Conservation (phyloP, 2,329 filamentous ascomycete species). For the Stagonosporopsis chrysanthemi region DNA sequence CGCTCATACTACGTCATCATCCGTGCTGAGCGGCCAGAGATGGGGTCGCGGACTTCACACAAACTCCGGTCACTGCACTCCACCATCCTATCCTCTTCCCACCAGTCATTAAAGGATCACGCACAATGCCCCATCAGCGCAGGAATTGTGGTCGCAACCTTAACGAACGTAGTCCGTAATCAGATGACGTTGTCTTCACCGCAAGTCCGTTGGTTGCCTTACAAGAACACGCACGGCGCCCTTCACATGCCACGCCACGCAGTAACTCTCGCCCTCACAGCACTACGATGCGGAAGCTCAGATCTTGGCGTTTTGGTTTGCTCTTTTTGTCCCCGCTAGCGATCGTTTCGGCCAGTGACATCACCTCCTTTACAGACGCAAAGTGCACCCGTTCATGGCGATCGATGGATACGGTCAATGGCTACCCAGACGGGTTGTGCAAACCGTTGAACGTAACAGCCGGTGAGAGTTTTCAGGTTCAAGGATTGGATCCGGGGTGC, state of each 20-base stretch:
- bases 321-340: neutral
- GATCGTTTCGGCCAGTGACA: slow-evolving; percentile 16
- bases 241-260: neutral
- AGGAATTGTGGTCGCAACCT: neutral
- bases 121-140: neutral
- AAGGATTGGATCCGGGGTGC: slow-evolving; percentile 35
- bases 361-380: slow-evolving; percentile 24
- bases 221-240: neutral
- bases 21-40: neutral
- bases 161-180: neutral
- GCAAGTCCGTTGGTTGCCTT: neutral
- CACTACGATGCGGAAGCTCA: neutral
- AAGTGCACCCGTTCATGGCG: slow-evolving; percentile 23
- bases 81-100: neutral
- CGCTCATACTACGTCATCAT: neutral
- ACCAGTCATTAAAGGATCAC: neutral
- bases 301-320: neutral
- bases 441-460: slow-evolving; percentile 22
- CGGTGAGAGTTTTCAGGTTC: slow-evolving; percentile 34
- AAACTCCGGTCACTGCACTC: neutral
- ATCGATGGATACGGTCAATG: slow-evolving; percentile 23
- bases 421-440: slow-evolving; percentile 29
- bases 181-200: neutral
- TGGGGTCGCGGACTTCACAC: neutral
- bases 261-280: neutral